Conservation (phyloP, 768 basidiomycete genomes). For the Hygrophorus russula region DNA sequence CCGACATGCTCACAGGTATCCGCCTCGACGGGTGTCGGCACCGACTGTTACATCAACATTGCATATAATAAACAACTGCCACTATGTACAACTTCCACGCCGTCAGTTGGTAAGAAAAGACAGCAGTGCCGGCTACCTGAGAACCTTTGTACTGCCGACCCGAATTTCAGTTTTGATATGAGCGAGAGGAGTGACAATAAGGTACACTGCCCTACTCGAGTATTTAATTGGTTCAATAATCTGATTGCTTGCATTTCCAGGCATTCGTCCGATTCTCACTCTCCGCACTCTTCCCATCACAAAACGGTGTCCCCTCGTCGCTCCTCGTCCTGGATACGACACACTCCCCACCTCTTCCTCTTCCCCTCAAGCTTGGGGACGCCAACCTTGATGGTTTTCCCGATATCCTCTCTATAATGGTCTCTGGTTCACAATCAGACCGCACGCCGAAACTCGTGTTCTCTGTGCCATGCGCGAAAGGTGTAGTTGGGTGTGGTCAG, state of each 20-base stretch:
- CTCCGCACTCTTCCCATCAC: conserved; percentile 38
- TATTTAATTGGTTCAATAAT: background rate
- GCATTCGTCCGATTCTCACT: conserved; percentile 59
- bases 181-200: conserved; percentile 35
- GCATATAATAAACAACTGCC: conserved; percentile 89
- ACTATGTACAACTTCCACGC: conserved; percentile 54
- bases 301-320: conserved; percentile 24
- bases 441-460: conserved; percentile 51
- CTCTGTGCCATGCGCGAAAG: conserved; percentile 47
- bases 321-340: conserved; percentile 66
- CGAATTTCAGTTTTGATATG: conserved; percentile 70
- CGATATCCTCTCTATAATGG: conserved; percentile 59
- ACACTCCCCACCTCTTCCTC: conserved; percentile 53
- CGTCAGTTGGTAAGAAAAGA: conserved; percentile 36
- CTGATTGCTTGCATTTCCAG: conserved; percentile 24
- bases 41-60: conserved; percentile 76
- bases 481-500: conserved; percentile 45
- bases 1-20: conserved; percentile 73
- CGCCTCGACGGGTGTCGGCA: conserved; percentile 55
- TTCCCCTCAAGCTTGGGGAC: conserved; percentile 79
- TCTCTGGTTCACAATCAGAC: conserved; percentile 23
- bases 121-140: conserved; percentile 64
- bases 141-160: conserved; percentile 74
- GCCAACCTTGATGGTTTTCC: conserved; percentile 92
- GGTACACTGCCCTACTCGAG: conserved; percentile 21